These are phyloP conservation scores for Blastobotrys peoriensis DNA, from an alignment of 805 yeast species.

Conservation along the genomic window DNA sequence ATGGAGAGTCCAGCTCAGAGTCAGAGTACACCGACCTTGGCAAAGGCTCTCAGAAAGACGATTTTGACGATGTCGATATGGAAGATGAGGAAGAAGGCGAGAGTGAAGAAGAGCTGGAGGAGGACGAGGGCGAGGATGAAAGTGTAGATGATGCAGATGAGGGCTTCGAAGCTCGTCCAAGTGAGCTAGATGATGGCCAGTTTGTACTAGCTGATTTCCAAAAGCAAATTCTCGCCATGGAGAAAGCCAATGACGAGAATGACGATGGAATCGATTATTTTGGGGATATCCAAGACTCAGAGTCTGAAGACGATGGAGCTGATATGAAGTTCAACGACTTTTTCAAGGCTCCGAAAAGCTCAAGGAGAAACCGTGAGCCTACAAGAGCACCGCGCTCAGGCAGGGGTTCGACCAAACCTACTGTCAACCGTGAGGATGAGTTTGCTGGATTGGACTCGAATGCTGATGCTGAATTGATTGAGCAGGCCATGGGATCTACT, in stretches of 20 bases:
- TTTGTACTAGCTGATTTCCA: slow-evolving; percentile 83
- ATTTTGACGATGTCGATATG: slow-evolving; percentile 24
- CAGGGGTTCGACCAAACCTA: slow-evolving; percentile 4
- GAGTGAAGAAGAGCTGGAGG: slow-evolving; percentile 27
- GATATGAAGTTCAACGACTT: slow-evolving; percentile 35
- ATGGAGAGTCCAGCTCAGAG: slow-evolving; percentile 29
- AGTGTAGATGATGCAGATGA: slow-evolving; percentile 23
- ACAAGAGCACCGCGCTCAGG: slow-evolving; percentile 7
- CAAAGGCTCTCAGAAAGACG: no score
- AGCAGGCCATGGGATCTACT: slow-evolving; percentile 27
- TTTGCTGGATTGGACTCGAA: slow-evolving; percentile 23
- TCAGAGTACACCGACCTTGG: no score
- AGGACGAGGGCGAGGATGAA: slow-evolving; percentile 18
- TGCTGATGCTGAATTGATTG: slow-evolving; percentile 21
- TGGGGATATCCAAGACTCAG: slow-evolving; percentile 37
- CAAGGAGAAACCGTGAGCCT: slow-evolving; percentile 6
- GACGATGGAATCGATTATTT: slow-evolving; percentile 44
- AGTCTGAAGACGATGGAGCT: slow-evolving; percentile 37
- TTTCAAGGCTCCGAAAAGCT: slow-evolving; percentile 31
- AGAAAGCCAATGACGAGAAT: slow-evolving; percentile 40
- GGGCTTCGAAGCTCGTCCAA: slow-evolving; percentile 35
- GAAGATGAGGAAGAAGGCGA: slow-evolving; percentile 26
- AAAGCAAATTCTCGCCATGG: slow-evolving; percentile 62
- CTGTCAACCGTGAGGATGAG: slow-evolving; percentile 11
- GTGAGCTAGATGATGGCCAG: slow-evolving; percentile 75